Evolutionary conservation across 2,329 filamentous ascomycete species (phyloP), one percentile per base, ranked within the genome.

Genomic region (Cadophora gregata): DNA sequence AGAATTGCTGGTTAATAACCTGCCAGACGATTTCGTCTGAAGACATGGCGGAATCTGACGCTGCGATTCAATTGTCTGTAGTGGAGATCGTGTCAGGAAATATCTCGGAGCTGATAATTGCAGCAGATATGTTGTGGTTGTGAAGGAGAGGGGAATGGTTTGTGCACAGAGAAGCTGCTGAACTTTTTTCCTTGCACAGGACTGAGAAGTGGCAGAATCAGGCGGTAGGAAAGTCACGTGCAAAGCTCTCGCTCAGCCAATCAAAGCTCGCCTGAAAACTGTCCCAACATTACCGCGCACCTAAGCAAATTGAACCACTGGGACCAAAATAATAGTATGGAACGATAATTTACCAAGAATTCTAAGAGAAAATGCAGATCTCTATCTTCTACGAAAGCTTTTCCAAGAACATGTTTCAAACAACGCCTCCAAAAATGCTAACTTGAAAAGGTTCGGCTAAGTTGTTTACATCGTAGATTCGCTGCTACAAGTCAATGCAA

Each of bases 11-110:
- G 81, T 97, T 96, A 73, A 97, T 97, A 66, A 97, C 92, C 79
- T 94, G 90, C 96, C 96, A 99, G 71, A 98, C 90, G 72, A 98
- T 96, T 81, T 98, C 95, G 84, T 98, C 95, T 70, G 93, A 96
- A 66, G 92, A 88, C 92, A 96, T 96, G 45, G 25, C 55, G 24
- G 25, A 10, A n/a, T n/a, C 9, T 19, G 24, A 16, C 9, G 8
- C 21, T 24, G 10, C 14, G n/a, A 7, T 25, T 36, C 19, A 19
- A 38, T 19, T 19, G n/a, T 4, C 31, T 5, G 10, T 6, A 24
- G 1, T 21, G n/a, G 1, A 10, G 6, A 29, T 38, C n/a, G n/a
- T 42, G 6, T 27, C 5, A 4, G 14, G 19, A 16, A 4, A 45
- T 21, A 19, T 55, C 21, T 12, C n/a, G n/a, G 1, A 14, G 25